phyloP scores from a whole-genome alignment of 495 filamentous ascomycete genomes.

The Talaromyces nanjingensis region DNA sequence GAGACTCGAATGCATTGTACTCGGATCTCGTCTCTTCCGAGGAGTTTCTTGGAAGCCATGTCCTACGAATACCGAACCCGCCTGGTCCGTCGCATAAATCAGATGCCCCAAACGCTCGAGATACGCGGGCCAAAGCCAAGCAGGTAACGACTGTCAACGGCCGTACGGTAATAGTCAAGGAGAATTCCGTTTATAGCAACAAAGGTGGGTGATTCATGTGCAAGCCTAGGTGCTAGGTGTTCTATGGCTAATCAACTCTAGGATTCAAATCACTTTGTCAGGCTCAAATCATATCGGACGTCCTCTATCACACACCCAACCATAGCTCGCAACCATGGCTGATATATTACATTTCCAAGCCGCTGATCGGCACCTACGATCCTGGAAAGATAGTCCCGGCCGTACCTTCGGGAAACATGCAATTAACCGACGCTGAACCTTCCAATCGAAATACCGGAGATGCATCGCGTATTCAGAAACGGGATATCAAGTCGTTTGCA shows the following conservation, averaged over 20 bases:
- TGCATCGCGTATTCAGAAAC: constrained; percentile 55
- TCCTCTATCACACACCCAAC: constrained; percentile 78
- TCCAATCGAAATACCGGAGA: constrained; percentile 29
- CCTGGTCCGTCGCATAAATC: constrained; percentile 48
- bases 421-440: constrained; percentile 20
- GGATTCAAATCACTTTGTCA: constrained; percentile 91
- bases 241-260: constrained; percentile 23
- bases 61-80: constrained; percentile 70
- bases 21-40: constrained; percentile 78
- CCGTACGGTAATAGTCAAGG: constrained; percentile 88
- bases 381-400: constrained; percentile 60
- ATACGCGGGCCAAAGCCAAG: constrained; percentile 87
- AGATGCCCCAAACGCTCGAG: constrained; percentile 71
- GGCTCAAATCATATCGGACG: constrained; percentile 79
- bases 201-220: constrained; percentile 56
- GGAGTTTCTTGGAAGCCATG: constrained; percentile 96
- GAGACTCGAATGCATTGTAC: constrained; percentile 71
- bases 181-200: constrained; percentile 88
- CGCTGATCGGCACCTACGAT: constrained; percentile 80
- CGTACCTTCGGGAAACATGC: constrained; percentile 39
- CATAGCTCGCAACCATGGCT: constrained; percentile 86
- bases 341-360: constrained; percentile 91
- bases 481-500: constrained; percentile 83
- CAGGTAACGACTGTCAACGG: constrained; percentile 90
- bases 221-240: constrained; percentile 20